Conservation (phyloP, 2,329 filamentous ascomycete species). For the Fusarium temperatum region DNA sequence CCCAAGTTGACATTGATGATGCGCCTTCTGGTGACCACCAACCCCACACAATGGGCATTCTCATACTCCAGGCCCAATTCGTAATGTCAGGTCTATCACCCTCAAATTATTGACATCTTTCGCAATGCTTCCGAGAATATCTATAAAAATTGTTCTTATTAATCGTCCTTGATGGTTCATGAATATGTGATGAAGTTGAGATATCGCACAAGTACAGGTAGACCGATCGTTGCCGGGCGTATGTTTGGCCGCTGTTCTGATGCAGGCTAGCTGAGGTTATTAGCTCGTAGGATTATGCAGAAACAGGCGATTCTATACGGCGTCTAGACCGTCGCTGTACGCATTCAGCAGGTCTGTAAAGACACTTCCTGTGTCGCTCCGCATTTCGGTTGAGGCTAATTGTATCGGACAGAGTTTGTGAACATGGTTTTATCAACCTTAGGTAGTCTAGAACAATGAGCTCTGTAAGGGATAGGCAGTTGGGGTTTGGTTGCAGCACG, state of each 20-base stretch:
- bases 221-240: neutral
- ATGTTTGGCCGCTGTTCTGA: neutral
- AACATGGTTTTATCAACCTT: neutral
- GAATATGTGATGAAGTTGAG: neutral
- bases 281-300: neutral
- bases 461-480: no score
- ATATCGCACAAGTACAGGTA: neutral
- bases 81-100: no score
- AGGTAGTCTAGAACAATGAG: neutral
- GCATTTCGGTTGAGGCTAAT: neutral
- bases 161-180: neutral
- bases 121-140: neutral
- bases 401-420: neutral
- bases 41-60: neutral
- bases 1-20: conserved; percentile 2
- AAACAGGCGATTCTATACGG: neutral
- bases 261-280: neutral
- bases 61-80: neutral
- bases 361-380: neutral
- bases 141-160: neutral
- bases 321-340: neutral
- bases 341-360: neutral
- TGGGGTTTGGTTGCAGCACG: neutral
- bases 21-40: conserved; percentile 32
- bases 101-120: neutral